Evolutionary conservation across 2,329 filamentous ascomycete species (phyloP), one percentile per base, ranked within the genome.

Genomic region (Didymella segeticola): DNA sequence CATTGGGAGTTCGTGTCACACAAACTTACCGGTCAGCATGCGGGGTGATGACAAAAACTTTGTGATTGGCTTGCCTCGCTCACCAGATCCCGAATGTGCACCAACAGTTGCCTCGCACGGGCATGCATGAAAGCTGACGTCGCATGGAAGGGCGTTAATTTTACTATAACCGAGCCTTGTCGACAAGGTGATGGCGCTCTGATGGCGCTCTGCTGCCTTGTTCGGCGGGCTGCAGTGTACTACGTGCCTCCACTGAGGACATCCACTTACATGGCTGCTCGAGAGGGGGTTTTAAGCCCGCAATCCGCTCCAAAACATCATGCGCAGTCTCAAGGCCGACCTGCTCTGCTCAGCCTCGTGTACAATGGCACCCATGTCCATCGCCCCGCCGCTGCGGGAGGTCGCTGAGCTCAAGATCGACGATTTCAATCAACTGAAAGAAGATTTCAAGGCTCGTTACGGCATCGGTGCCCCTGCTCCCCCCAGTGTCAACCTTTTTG

Each of bases 351-450:
- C 41, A 46, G 5, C 3, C 7, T 25, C 4, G 12, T 12, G 20
- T 25, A 14, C 30, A 2, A 54, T 54, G 51, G 46, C 39, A n/a
- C 34, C 51, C 17, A 41, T 66, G 12, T 42, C 54, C 15, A 47
- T 69, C 29, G 50, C 61, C 4, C 56, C 64, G 3, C 51, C 62
- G n/a, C 53, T 71, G 17, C 60, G 51, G 29, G 58, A 64, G 42
- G 58, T 61, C 8, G 58, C 60, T 14, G 57, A 70, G 27, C 60
- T 68, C 52, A 86, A 86, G 63, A 80, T 86, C 54, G 74, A 74
- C n/a, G 82, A 86, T 61, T 77, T 86, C 7, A 75, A 78, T 23
- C 81, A 81, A 58, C 79, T 83, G 56, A 81, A 80, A 22, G 68
- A 70, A 0, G 68, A 78, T 2, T 86, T 83, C 60, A 77, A 82